phyloP scores from a whole-genome alignment of 805 yeast species.

The Ogataea kodamae region DNA sequence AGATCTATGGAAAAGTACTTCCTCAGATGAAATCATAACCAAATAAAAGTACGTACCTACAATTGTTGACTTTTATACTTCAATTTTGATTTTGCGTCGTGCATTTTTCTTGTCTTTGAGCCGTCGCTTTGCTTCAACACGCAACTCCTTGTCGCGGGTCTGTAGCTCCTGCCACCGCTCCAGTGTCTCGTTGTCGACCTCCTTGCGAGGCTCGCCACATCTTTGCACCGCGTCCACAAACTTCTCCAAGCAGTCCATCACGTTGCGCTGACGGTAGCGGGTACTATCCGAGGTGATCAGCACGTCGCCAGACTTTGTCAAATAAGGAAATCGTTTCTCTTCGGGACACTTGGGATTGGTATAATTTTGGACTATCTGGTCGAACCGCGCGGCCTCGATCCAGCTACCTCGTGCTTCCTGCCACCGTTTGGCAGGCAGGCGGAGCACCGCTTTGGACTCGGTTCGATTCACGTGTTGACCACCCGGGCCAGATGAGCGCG shows the following conservation, averaged over 20 bases:
- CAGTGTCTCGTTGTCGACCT: constrained; percentile 38
- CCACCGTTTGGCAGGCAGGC: constrained; percentile 34
- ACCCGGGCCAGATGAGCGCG: constrained; percentile 56
- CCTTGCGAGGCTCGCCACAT: constrained; percentile 36
- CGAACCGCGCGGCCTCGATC: constrained; percentile 38
- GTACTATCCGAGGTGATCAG: constrained; percentile 26
- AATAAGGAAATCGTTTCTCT: constrained; percentile 24
- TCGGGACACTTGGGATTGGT: constrained; percentile 17
- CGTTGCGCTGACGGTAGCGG: constrained; percentile 43
- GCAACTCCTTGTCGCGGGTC: constrained; percentile 21
- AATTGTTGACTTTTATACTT: constrained; percentile 10
- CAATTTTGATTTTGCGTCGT: constrained; percentile 19
- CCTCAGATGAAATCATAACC: constrained; percentile 10
- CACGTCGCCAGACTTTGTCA: constrained; percentile 29
- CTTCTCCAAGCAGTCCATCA: constrained; percentile 44
- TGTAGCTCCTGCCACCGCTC: constrained; percentile 39
- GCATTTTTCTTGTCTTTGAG: constrained; percentile 24
- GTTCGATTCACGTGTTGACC: constrained; percentile 63
- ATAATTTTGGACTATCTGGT: constrained; percentile 31
- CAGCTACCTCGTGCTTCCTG: constrained; percentile 40
- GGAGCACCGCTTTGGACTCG: constrained; percentile 41
- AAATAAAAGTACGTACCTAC: no score
- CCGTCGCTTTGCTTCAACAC: constrained; percentile 22
- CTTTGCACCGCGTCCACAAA: constrained; percentile 40
- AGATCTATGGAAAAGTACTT: constrained; percentile 61